Conservation (phyloP, 2,329 filamentous ascomycete genomes). For the Scedosporium dehoogii region DNA sequence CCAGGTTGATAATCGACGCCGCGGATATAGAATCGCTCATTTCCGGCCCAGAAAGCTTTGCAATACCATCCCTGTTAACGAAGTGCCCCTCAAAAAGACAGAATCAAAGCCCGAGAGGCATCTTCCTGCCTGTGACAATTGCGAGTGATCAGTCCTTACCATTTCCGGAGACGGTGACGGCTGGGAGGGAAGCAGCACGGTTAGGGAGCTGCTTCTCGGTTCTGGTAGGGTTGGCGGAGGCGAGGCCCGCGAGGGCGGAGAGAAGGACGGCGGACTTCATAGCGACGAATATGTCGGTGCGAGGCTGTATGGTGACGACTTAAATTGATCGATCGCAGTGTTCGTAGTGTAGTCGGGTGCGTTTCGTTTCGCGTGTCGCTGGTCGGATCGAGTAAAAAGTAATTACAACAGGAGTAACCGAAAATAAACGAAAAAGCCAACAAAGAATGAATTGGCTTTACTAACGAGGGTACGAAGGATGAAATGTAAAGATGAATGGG, state of each 20-base stretch:
- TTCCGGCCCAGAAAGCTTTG: conserved; percentile 44
- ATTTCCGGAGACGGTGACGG: conserved; percentile 46
- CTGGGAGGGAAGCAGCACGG: conserved; percentile 39
- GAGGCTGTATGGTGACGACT: not conserved
- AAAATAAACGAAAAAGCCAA: conserved; percentile 2
- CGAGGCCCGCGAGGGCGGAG: conserved; percentile 36
- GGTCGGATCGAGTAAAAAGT: not conserved
- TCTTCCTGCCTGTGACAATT: no score
- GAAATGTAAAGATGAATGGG: not conserved
- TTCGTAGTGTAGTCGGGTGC: not conserved
- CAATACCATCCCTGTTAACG: not conserved
- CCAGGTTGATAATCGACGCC: conserved; percentile 56
- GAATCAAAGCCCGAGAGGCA: no score
- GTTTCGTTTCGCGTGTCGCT: not conserved
- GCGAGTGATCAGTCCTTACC: conserved; percentile 27
- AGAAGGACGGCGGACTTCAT: conserved; percentile 37
- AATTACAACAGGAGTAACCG: conserved; percentile 1
- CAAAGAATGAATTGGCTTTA: conserved; percentile 4
- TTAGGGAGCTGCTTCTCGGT: conserved; percentile 35
- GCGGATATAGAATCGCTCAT: conserved; percentile 47
- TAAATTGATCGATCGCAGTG: not conserved
- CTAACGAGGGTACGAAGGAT: not conserved
- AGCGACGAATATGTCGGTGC: conserved; percentile 5
- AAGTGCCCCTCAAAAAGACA: not conserved
- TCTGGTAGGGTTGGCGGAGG: conserved; percentile 38